phyloP scores from a whole-genome alignment of 2,329 filamentous ascomycete genomes.

The Beauveria bassiana region DNA sequence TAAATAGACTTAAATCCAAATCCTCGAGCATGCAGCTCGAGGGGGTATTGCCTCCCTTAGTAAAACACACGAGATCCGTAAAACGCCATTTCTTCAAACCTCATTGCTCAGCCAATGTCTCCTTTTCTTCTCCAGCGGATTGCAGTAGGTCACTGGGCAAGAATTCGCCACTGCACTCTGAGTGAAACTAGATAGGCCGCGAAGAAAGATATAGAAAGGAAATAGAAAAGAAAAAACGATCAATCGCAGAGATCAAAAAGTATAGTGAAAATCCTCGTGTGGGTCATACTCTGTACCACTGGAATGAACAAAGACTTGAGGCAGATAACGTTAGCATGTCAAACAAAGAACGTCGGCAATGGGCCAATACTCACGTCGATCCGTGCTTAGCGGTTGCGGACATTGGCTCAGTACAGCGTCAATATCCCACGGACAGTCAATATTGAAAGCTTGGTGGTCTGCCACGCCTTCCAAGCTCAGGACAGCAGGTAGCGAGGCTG shows the following conservation, averaged over 20 bases:
- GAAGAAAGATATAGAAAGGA: neutral
- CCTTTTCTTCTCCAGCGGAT: neutral
- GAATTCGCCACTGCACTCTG: neutral
- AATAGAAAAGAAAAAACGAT: neutral
- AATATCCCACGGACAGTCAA: conserved; percentile 18
- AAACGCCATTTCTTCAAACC: conserved; percentile 1
- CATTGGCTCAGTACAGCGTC: conserved; percentile 16
- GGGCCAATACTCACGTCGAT: neutral
- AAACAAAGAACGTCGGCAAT: neutral
- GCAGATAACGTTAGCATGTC: neutral
- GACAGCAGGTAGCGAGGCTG: conserved; percentile 7
- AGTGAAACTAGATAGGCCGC: neutral
- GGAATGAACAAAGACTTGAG: neutral
- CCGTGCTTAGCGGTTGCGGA: neutral
- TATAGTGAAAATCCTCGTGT: conserved; percentile 5
- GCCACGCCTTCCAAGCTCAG: conserved; percentile 15
- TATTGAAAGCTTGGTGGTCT: conserved; percentile 17
- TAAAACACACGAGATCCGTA: neutral
- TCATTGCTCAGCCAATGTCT: neutral
- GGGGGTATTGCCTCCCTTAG: conserved; percentile 3
- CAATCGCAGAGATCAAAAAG: neutral
- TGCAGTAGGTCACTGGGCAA: neutral
- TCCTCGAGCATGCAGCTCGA: neutral
- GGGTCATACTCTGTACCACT: neutral
- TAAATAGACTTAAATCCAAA: neutral